phyloP scores from a whole-genome alignment of 805 yeast genomes.

The Ogataea paraovalis region DNA sequence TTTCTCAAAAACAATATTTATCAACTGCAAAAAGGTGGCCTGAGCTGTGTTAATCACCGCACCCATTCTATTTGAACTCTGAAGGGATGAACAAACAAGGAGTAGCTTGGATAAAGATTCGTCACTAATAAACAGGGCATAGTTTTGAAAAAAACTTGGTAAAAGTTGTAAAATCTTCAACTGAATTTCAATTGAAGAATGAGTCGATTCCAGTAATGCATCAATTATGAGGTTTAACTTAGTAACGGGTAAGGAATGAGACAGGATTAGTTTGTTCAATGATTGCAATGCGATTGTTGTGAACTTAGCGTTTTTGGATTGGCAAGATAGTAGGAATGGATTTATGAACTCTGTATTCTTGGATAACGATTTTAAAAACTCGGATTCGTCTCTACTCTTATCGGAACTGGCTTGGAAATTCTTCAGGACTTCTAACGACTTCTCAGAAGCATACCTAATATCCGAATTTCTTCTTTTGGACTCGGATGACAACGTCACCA shows the following conservation, averaged over 20 bases:
- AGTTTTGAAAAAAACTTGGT: conserved; percentile 68
- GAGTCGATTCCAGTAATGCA: conserved; percentile 69
- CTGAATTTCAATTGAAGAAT: conserved; percentile 76
- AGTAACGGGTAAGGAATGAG: conserved; percentile 50
- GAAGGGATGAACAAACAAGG: conserved; percentile 67
- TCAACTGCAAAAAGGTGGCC: conserved; percentile 86
- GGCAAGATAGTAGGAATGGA: conserved; percentile 72
- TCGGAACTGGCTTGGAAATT: conserved; percentile 19
- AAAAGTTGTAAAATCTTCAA: conserved; percentile 79
- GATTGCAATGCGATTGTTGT: conserved; percentile 70
- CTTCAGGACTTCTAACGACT: conserved; percentile 45
- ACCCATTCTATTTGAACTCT: conserved; percentile 61
- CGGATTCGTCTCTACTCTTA: conserved; percentile 13
- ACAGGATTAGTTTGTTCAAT: conserved; percentile 55
- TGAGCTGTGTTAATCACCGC: conserved; percentile 87
- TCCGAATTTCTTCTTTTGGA: conserved; percentile 68
- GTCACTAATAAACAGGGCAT: conserved; percentile 52
- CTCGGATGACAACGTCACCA: conserved; percentile 59
- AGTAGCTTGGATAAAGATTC: conserved; percentile 54
- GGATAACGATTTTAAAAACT: conserved; percentile 28
- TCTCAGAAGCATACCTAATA: conserved; percentile 55
- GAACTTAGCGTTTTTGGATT: conserved; percentile 69
- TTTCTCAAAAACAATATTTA: conserved; percentile 73
- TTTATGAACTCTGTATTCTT: conserved; percentile 50
- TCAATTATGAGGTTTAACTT: conserved; percentile 56